Conservation (phyloP, 768 basidiomycete species). For the Coprinellus micaceus region DNA sequence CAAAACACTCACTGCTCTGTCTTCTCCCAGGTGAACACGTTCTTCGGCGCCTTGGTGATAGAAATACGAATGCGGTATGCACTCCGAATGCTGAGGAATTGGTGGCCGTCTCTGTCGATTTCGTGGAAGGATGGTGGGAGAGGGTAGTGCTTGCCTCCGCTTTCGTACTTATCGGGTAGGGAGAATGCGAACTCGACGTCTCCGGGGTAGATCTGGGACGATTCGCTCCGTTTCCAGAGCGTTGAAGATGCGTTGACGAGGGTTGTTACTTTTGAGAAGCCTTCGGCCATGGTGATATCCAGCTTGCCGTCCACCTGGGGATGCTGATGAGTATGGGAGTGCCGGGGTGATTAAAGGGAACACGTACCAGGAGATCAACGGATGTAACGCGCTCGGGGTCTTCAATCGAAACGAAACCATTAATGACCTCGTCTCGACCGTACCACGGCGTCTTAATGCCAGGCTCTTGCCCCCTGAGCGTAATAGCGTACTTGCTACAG, state of each 20-base stretch:
- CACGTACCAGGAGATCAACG: constrained; percentile 45
- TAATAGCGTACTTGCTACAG: constrained; percentile 37
- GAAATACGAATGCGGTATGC: constrained; percentile 23
- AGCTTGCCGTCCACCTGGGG: constrained; percentile 42
- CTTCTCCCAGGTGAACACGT: constrained; percentile 41
- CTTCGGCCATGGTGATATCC: constrained; percentile 34
- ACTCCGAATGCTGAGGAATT: constrained; percentile 1
- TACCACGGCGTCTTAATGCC: constrained; percentile 38
- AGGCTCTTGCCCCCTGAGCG: constrained; percentile 46
- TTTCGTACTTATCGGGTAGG: constrained; percentile 3
- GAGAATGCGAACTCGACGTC: constrained; percentile 6
- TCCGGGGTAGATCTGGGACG: neutral
- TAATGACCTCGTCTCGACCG: constrained; percentile 37
- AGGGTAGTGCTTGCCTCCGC: neutral
- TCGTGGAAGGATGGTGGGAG: constrained; percentile 10
- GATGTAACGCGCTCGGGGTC: constrained; percentile 31
- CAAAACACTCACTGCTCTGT: constrained; percentile 47
- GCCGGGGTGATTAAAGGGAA: no score
- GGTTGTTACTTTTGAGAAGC: constrained; percentile 30
- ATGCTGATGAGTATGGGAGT: no score
- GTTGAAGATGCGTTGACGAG: constrained; percentile 22
- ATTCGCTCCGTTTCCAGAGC: constrained; percentile 6
- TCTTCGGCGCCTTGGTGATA: constrained; percentile 35
- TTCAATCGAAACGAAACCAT: constrained; percentile 42
- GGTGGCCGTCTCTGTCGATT: neutral